phyloP scores from a whole-genome alignment of 352 stramenopile species.

The Vaucheria bursata region DNA sequence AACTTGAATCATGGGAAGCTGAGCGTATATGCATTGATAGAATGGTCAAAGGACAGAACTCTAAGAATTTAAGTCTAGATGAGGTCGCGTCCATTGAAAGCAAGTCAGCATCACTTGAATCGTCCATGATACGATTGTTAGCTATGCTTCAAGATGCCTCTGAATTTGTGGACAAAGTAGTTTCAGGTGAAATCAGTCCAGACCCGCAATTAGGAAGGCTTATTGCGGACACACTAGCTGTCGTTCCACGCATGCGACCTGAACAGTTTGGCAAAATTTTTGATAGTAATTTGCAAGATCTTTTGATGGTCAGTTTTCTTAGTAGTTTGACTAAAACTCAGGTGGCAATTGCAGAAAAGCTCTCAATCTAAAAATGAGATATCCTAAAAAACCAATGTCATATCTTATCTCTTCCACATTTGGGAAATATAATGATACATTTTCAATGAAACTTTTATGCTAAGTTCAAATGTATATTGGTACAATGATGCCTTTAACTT shows the following conservation, averaged over 20 bases:
- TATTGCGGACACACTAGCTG: conserved; percentile 82
- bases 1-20: conserved; percentile 76
- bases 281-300: conserved; percentile 88
- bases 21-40: conserved; percentile 82
- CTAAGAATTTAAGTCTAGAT: conserved; percentile 45
- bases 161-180: conserved; percentile 78
- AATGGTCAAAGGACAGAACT: conserved; percentile 56
- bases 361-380: conserved; percentile 51
- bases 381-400: too few relatives aligned
- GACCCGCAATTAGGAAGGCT: conserved; percentile 62
- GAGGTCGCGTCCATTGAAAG: conserved; percentile 59
- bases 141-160: conserved; percentile 73
- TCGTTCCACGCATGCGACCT: conserved; percentile 78
- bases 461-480: too few relatives aligned
- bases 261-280: conserved; percentile 94
- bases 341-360: conserved; percentile 91
- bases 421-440: too few relatives aligned
- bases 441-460: too few relatives aligned
- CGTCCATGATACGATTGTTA: conserved; percentile 64
- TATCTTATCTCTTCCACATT: too few relatives aligned
- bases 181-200: conserved; percentile 60
- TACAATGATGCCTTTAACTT: too few relatives aligned
- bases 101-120: conserved; percentile 48
- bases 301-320: conserved; percentile 97
- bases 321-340: conserved; percentile 92